Evolutionary conservation across 148 eudicot genomes (phyloP).

Genomic region (Rhododendron molle): DNA sequence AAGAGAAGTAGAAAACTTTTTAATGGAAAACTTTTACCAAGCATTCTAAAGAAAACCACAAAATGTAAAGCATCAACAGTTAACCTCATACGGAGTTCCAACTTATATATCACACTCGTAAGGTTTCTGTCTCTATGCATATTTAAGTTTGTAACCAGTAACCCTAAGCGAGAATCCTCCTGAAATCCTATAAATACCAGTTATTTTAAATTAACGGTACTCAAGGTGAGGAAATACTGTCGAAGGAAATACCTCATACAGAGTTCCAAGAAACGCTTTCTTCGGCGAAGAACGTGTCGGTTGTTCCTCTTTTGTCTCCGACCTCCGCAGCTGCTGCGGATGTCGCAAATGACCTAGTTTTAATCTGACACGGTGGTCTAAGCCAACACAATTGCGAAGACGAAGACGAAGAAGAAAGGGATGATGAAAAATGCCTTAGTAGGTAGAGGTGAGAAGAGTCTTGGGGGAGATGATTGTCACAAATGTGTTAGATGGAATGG

Average conservation of each 20-base stretch:
- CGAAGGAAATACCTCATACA: too few species aligned
- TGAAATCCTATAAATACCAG: neutral
- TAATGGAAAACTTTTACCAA: neutral
- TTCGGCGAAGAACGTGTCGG: slow-evolving; percentile 63
- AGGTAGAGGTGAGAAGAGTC: slow-evolving; percentile 12
- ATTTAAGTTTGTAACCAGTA: neutral
- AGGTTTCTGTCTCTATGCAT: neutral
- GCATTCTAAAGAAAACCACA: neutral
- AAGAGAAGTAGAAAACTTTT: neutral
- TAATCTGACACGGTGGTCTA: slow-evolving; percentile 15
- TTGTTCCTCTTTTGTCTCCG: slow-evolving; percentile 12
- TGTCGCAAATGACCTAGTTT: slow-evolving; percentile 34
- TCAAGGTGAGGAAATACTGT: neutral
- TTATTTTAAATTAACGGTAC: neutral
- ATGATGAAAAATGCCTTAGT: neutral
- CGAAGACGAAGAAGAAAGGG: slow-evolving; percentile 8
- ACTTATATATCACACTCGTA: neutral
- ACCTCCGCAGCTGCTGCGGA: slow-evolving; percentile 27
- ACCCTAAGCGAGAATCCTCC: neutral
- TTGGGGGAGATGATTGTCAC: too few species aligned
- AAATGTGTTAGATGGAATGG: too few species aligned
- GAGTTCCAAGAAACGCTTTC: slow-evolving; percentile 77
- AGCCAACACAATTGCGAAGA: neutral
- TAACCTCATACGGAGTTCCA: neutral
- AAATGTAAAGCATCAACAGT: neutral